Percentiles rank a stretch among this genome's conserved stretches.
Conservation (phyloP, 257 asterid species). For the Galeopsis tetrahit region DNA sequence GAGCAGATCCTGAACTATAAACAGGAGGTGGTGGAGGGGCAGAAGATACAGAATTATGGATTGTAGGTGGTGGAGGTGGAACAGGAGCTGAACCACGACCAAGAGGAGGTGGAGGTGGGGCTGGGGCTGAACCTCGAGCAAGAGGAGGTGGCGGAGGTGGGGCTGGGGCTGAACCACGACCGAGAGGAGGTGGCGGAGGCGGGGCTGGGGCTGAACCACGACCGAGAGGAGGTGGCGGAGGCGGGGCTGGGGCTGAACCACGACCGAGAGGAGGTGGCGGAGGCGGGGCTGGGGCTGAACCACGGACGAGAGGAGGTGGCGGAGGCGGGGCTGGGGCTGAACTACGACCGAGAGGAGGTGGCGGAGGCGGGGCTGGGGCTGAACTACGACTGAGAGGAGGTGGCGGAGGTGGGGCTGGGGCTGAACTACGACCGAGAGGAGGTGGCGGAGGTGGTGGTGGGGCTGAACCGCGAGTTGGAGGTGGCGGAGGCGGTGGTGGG, state of each 20-base stretch:
- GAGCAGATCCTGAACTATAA: constrained; percentile 54
- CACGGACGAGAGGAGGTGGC: constrained; percentile 19
- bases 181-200: constrained; percentile 29
- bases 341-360: constrained; percentile 15
- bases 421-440: constrained; percentile 31
- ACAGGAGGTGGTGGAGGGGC: constrained; percentile 47
- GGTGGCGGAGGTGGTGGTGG: constrained; percentile 38
- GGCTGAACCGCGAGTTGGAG: constrained; percentile 30
- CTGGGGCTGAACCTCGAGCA: constrained; percentile 16
- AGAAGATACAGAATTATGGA: constrained; percentile 39
- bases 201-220: constrained; percentile 5
- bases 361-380: constrained; percentile 54
- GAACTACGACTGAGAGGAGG: constrained; percentile 34
- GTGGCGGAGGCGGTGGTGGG: constrained; percentile 33
- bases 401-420: constrained; percentile 62
- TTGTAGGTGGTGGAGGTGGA: constrained; percentile 57
- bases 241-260: constrained; percentile 36
- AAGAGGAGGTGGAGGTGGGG: constrained; percentile 42
- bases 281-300: constrained; percentile 25
- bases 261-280: constrained; percentile 31
- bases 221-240: constrained; percentile 33
- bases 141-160: constrained; percentile 40
- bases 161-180: constrained; percentile 18
- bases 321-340: constrained; percentile 37
- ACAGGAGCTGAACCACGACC: constrained; percentile 42